Evolutionary conservation across 129 eudicot species (phyloP).

Genomic region (Gnaphalium uliginosum): DNA sequence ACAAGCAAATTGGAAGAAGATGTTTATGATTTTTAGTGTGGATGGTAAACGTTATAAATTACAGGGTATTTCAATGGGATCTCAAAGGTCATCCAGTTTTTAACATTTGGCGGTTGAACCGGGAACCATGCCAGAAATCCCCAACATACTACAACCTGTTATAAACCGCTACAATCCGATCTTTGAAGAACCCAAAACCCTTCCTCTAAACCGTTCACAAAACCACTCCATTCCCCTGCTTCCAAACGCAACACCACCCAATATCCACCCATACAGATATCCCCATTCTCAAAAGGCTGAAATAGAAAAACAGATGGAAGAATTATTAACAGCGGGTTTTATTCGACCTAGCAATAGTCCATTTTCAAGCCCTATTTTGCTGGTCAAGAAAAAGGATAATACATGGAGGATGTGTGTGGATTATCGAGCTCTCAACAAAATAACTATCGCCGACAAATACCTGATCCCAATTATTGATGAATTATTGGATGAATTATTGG

Average conservation of each 20-base stretch:
- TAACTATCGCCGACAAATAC: not conserved
- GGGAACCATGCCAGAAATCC: not conserved
- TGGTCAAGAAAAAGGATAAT: constrained; percentile 13
- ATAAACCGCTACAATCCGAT: not conserved
- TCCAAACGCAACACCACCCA: not conserved
- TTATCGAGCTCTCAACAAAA: not conserved
- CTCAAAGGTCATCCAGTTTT: constrained; percentile 1
- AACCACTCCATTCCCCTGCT: not conserved
- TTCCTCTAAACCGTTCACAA: not conserved
- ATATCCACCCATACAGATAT: not conserved
- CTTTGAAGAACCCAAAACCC: not conserved
- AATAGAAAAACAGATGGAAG: constrained; percentile 3
- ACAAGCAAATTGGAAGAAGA: constrained; percentile 3
- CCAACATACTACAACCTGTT: not conserved
- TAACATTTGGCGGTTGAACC: constrained; percentile 5
- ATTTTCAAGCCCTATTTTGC: constrained; percentile 13
- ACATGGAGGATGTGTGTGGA: constrained; percentile 9
- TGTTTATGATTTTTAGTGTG: not conserved
- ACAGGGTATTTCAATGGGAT: not conserved
- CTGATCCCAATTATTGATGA: constrained; percentile 8
- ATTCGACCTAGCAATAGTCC: constrained; percentile 13
- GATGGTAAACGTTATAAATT: constrained; percentile 1
- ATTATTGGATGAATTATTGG: constrained; percentile 8
- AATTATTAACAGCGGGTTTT: not conserved
- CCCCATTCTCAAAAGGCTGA: not conserved